These are phyloP conservation scores for Gliomastix tumulicola DNA, from an alignment of 2,329 filamentous ascomycete genomes.

Conservation along the genomic window DNA sequence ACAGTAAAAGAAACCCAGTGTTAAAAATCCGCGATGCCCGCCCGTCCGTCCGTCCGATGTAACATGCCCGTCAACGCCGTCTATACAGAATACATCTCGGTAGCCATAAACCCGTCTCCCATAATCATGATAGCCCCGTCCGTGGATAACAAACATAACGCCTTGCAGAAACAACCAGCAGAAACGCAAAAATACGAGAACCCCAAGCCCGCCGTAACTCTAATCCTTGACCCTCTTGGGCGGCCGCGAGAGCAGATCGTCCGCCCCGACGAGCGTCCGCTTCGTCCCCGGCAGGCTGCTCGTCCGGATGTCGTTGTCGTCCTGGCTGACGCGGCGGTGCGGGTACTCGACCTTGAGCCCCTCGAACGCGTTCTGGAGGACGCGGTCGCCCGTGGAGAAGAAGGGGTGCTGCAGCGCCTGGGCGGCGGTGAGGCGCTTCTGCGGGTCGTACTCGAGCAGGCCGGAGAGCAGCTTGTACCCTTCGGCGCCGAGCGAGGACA, in stretches of 20 bases:
- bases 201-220: neutral
- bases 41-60: too few species aligned
- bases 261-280: slow-evolving; percentile 61
- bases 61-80: too few species aligned
- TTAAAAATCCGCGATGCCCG: too few species aligned
- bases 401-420: slow-evolving; percentile 87
- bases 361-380: slow-evolving; percentile 83
- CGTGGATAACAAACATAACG: neutral
- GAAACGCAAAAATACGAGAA: neutral
- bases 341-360: slow-evolving; percentile 86
- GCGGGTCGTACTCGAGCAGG: slow-evolving; percentile 87
- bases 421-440: slow-evolving; percentile 79
- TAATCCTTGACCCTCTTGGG: slow-evolving; percentile 56
- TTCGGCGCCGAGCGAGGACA: slow-evolving; percentile 62
- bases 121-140: too few species aligned
- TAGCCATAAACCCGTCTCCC: too few species aligned
- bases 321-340: slow-evolving; percentile 80
- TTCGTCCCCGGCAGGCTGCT: slow-evolving; percentile 88
- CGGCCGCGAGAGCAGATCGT: slow-evolving; percentile 64
- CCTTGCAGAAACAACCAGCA: neutral
- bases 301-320: slow-evolving; percentile 93
- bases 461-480: slow-evolving; percentile 77
- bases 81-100: too few species aligned
- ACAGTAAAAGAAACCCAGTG: too few species aligned
- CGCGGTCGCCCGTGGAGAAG: slow-evolving; percentile 67